Evolutionary conservation across 2,329 filamentous ascomycete species (phyloP).

Genomic region (Colletotrichum tropicale): DNA sequence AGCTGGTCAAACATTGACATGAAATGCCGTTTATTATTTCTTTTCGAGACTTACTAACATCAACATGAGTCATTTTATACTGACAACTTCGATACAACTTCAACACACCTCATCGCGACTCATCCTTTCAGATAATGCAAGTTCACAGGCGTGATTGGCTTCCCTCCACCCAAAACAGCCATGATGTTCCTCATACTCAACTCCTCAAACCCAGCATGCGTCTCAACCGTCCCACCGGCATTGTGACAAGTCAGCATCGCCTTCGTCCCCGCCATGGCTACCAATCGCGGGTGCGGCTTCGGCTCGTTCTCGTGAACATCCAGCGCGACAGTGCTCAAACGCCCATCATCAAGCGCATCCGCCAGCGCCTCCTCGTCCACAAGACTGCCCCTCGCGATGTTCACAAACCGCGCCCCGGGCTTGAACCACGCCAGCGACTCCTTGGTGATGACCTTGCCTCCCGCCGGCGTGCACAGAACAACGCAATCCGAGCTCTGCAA

Average conservation of each 20-base stretch:
- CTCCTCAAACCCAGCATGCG: slow-evolving; percentile 69
- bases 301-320: slow-evolving; percentile 71
- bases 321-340: slow-evolving; percentile 58
- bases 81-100: too few species aligned
- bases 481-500: slow-evolving; percentile 61
- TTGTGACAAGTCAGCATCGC: slow-evolving; percentile 71
- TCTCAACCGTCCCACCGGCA: slow-evolving; percentile 70
- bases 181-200: slow-evolving; percentile 71
- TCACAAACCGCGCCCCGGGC: slow-evolving; percentile 63
- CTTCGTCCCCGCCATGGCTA: slow-evolving; percentile 41
- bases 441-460: slow-evolving; percentile 52
- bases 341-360: slow-evolving; percentile 58
- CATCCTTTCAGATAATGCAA: slow-evolving; percentile 50
- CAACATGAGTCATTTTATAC: too few species aligned
- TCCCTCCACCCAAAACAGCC: slow-evolving; percentile 56
- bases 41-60: too few species aligned
- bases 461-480: slow-evolving; percentile 63
- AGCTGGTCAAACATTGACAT: too few species aligned
- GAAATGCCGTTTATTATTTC: too few species aligned
- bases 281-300: slow-evolving; percentile 50
- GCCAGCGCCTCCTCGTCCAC: slow-evolving; percentile 70
- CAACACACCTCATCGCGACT: not conserved
- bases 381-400: slow-evolving; percentile 68
- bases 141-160: slow-evolving; percentile 68
- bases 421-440: slow-evolving; percentile 56